Conservation (phyloP, 2,329 filamentous ascomycete species). For the Trichoderma sp. region DNA sequence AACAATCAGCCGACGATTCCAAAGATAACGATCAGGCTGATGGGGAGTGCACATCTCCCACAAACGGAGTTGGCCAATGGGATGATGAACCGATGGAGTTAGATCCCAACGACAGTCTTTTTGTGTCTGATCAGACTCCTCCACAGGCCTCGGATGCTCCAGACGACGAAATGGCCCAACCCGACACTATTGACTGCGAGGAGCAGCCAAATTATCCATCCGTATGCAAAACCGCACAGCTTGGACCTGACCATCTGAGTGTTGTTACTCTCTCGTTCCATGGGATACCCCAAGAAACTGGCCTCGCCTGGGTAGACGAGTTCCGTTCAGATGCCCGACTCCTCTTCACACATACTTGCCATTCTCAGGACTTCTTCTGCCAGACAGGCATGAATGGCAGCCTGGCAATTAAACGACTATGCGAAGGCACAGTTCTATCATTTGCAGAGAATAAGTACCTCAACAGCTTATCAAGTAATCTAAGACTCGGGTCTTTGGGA, state of each 20-base stretch:
- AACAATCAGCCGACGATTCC: background rate
- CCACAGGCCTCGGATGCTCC: background rate
- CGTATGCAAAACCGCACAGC: slow-evolving; percentile 18
- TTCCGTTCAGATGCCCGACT: slow-evolving; percentile 29
- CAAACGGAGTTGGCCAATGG: slow-evolving; percentile 24
- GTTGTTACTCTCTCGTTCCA: slow-evolving; percentile 20
- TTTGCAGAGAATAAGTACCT: slow-evolving; percentile 23
- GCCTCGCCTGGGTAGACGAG: slow-evolving; percentile 27
- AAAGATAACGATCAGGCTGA: background rate
- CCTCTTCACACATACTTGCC: slow-evolving; percentile 36
- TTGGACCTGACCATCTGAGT: slow-evolving; percentile 16
- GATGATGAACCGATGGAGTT: slow-evolving; percentile 26
- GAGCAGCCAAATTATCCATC: background rate
- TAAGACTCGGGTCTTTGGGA: slow-evolving; percentile 37
- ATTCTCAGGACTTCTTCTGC: slow-evolving; percentile 31
- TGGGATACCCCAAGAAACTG: slow-evolving; percentile 20
- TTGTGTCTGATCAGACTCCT: slow-evolving; percentile 20
- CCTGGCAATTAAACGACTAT: slow-evolving; percentile 22
- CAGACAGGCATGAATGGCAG: slow-evolving; percentile 6
- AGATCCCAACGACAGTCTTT: slow-evolving; percentile 26
- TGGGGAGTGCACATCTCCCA: background rate
- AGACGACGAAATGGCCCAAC: background rate
- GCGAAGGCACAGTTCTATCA: slow-evolving; percentile 25
- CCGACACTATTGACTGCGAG: background rate
- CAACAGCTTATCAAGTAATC: slow-evolving; percentile 31